A percentile compares a stretch with the other conserved stretches of the same genome.
Evolutionary conservation across 2,329 filamentous ascomycete species (phyloP).

Genomic region (Taxawa tesnikishii): DNA sequence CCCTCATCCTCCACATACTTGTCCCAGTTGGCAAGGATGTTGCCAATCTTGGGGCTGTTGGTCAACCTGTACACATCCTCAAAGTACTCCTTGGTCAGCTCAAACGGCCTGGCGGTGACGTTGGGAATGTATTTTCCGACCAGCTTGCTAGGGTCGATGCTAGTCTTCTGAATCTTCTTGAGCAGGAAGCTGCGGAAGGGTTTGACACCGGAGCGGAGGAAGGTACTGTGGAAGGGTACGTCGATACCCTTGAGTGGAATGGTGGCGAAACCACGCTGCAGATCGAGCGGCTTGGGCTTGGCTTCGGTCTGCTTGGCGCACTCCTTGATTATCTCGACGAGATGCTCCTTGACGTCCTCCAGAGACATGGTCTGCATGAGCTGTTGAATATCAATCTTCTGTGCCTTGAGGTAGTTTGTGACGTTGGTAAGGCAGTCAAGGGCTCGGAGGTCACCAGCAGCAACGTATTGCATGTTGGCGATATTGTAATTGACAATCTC

Average conservation of each 20-base stretch:
- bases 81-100: constrained; percentile 96
- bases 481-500: constrained; percentile 97
- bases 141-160: constrained; percentile 91
- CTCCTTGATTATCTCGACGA: constrained; percentile 81
- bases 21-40: constrained; percentile 66
- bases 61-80: constrained; percentile 96
- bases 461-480: constrained; percentile 58
- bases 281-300: constrained; percentile 78
- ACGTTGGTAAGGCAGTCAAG: constrained; percentile 61
- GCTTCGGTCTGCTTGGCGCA: constrained; percentile 76
- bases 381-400: constrained; percentile 94
- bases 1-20: constrained; percentile 33
- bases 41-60: constrained; percentile 63
- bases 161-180: constrained; percentile 99
- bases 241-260: constrained; percentile 96
- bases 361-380: constrained; percentile 77
- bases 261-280: constrained; percentile 91
- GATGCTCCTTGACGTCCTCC: constrained; percentile 80
- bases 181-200: constrained; percentile 96
- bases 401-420: constrained; percentile 88
- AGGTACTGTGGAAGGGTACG: constrained; percentile 98
- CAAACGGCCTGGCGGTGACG: constrained; percentile 91
- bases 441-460: constrained; percentile 53
- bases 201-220: constrained; percentile 95
- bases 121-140: constrained; percentile 99